Evolutionary conservation across 1,284 basidiomycete species (phyloP).

Genomic region (Dichomitus squalens): DNA sequence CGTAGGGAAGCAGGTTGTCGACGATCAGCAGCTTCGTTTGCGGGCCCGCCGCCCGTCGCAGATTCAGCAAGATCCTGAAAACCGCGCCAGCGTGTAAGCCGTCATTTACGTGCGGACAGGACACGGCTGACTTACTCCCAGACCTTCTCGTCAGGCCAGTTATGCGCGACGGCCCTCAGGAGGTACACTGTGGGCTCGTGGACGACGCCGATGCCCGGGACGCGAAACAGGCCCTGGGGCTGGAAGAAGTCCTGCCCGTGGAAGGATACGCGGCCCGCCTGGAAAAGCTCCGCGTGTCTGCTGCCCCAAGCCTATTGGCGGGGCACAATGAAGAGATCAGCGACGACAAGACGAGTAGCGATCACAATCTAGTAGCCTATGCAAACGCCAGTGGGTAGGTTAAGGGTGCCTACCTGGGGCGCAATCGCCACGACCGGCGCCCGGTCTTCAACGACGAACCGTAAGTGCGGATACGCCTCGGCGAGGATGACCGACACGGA

Average conservation of each 20-base stretch:
- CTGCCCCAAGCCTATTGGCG: slow-evolving; percentile 26
- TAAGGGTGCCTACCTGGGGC: neutral
- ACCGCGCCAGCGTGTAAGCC: neutral
- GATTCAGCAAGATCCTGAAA: slow-evolving; percentile 27
- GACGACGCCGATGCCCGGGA: neutral
- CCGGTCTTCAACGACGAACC: slow-evolving; percentile 70
- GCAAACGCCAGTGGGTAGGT: too few relatives aligned
- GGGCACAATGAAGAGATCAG: neutral
- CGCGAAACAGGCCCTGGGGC: slow-evolving; percentile 27
- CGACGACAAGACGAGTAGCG: neutral
- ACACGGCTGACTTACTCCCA: slow-evolving; percentile 1
- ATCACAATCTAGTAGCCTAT: too few relatives aligned
- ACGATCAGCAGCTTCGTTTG: slow-evolving; percentile 61
- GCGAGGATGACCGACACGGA: slow-evolving; percentile 67
- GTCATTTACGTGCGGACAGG: too few relatives aligned
- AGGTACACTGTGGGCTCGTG: slow-evolving; percentile 51
- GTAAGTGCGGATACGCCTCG: slow-evolving; percentile 52
- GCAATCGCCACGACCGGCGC: slow-evolving; percentile 64
- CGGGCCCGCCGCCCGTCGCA: slow-evolving; percentile 29
- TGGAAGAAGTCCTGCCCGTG: slow-evolving; percentile 68
- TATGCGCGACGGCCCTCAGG: slow-evolving; percentile 67
- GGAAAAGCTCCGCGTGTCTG: slow-evolving; percentile 24
- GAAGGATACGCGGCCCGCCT: slow-evolving; percentile 25
- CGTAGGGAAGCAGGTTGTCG: slow-evolving; percentile 65
- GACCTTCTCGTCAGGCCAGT: slow-evolving; percentile 60